A percentile compares a stretch with the other conserved stretches of the same genome.
phyloP scores from a whole-genome alignment of 805 yeast species.

The Metschnikowia amazonensis region DNA sequence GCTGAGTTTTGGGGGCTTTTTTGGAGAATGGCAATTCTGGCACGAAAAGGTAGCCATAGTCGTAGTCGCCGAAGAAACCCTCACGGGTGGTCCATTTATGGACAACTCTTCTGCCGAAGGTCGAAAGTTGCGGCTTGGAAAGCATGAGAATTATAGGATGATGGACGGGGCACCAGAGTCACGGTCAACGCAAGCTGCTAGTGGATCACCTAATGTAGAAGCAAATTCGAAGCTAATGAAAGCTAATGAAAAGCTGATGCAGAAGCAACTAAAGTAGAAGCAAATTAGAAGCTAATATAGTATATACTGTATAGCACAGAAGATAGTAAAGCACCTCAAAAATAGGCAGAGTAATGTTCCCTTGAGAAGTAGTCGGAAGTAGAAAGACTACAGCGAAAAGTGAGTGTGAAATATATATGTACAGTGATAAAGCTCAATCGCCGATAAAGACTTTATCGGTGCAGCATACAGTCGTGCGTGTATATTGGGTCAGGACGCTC shows the following conservation, averaged over 20 bases:
- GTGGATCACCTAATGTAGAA: too few species aligned
- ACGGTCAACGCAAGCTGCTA: too few species aligned
- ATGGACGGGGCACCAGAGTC: too few species aligned
- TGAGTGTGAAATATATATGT: neutral
- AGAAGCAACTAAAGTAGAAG: too few species aligned
- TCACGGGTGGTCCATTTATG: constrained; percentile 66
- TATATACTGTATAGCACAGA: too few species aligned
- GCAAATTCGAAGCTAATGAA: too few species aligned
- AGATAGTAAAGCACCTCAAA: too few species aligned
- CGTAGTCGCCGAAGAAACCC: constrained; percentile 84
- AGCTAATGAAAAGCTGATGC: too few species aligned
- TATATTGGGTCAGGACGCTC: neutral
- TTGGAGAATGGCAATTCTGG: constrained; percentile 71
- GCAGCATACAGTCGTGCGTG: constrained; percentile 1
- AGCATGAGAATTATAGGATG: constrained; percentile 3
- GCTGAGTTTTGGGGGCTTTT: constrained; percentile 52
- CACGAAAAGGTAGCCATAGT: constrained; percentile 72
- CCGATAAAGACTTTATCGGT: neutral
- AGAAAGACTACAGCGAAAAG: too few species aligned
- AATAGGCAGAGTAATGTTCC: too few species aligned
- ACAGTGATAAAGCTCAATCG: neutral
- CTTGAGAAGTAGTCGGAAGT: too few species aligned
- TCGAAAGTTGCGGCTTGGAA: constrained; percentile 5
- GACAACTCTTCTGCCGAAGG: constrained; percentile 19
- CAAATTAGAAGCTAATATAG: too few species aligned